phyloP scores from a whole-genome alignment of 805 yeast species.

The Hermanozyma aechmeae region DNA sequence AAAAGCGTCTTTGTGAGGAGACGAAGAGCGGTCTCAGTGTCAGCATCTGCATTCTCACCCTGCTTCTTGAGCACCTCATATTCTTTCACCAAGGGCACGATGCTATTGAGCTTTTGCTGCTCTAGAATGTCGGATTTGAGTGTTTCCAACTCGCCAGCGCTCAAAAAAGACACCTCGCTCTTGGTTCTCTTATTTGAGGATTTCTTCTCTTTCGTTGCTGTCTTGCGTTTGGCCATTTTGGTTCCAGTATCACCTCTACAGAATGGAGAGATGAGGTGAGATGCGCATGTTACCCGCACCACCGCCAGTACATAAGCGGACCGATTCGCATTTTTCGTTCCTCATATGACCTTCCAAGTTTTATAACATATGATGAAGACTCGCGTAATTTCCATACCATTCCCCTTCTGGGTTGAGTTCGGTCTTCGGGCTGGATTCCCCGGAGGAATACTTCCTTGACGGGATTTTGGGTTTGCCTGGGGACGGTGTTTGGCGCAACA shows the following conservation, averaged over 20 bases:
- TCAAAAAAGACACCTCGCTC: too few relatives aligned
- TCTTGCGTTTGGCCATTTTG: conserved; percentile 16
- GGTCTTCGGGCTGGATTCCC: conserved; percentile 23
- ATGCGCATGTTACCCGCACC: conserved; percentile 2
- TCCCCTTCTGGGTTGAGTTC: conserved; percentile 36
- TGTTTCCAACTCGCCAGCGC: too few relatives aligned
- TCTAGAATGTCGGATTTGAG: conserved; percentile 6
- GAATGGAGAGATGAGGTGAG: too few relatives aligned
- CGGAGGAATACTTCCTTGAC: conserved; percentile 22
- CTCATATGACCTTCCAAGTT: conserved; percentile 59
- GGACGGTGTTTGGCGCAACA: conserved; percentile 43
- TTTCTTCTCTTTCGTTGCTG: conserved; percentile 1
- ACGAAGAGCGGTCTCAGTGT: conserved; percentile 26
- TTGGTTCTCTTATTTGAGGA: too few relatives aligned
- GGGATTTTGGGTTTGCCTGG: conserved; percentile 32
- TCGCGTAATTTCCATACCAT: conserved; percentile 41
- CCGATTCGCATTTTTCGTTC: conserved; percentile 15
- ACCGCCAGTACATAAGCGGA: too few relatives aligned
- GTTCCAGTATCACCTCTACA: background rate
- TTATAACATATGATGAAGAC: conserved; percentile 53
- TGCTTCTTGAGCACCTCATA: conserved; percentile 16
- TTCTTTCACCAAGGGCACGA: conserved; percentile 37
- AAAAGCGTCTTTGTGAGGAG: conserved; percentile 31
- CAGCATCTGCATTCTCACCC: conserved; percentile 9
- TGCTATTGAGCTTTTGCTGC: conserved; percentile 47